A percentile compares a stretch with the other conserved stretches of the same genome.
phyloP scores from a whole-genome alignment of 1,139 yeast species.

The Candida frijolesensis region DNA sequence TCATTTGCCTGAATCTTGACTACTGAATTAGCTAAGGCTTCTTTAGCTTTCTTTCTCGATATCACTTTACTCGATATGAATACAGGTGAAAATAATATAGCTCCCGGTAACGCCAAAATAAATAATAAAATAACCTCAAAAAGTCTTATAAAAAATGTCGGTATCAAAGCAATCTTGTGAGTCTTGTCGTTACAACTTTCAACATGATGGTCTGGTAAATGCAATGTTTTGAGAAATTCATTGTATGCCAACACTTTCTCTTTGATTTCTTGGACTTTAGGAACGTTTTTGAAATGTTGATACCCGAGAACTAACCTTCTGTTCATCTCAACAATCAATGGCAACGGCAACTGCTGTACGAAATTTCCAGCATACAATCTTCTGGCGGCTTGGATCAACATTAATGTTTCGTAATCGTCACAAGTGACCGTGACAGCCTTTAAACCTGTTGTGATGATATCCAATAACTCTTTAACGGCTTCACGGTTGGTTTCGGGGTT shows the following conservation, averaged over 20 bases:
- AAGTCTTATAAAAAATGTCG: slow-evolving; percentile 54
- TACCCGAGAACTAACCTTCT: slow-evolving; percentile 83
- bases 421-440: slow-evolving; percentile 90
- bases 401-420: slow-evolving; percentile 88
- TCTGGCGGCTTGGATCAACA: slow-evolving; percentile 92
- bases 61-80: slow-evolving; percentile 75
- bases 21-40: slow-evolving; percentile 84
- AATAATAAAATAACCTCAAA: slow-evolving; percentile 56
- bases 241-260: slow-evolving; percentile 70
- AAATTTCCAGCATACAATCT: slow-evolving; percentile 80
- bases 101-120: slow-evolving; percentile 79
- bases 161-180: slow-evolving; percentile 47
- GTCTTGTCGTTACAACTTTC: slow-evolving; percentile 54
- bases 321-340: slow-evolving; percentile 86
- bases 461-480: slow-evolving; percentile 73
- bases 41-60: slow-evolving; percentile 68
- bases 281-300: slow-evolving; percentile 69
- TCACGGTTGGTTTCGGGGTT: slow-evolving; percentile 58
- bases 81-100: slow-evolving; percentile 81
- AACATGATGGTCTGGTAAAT: slow-evolving; percentile 89
- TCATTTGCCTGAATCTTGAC: slow-evolving; percentile 92
- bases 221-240: slow-evolving; percentile 61
- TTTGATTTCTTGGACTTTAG: slow-evolving; percentile 62
- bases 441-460: slow-evolving; percentile 71
- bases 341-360: slow-evolving; percentile 71